Evolutionary conservation across 2,329 filamentous ascomycete species (phyloP).

Genomic region (Waltergamsia citrina): DNA sequence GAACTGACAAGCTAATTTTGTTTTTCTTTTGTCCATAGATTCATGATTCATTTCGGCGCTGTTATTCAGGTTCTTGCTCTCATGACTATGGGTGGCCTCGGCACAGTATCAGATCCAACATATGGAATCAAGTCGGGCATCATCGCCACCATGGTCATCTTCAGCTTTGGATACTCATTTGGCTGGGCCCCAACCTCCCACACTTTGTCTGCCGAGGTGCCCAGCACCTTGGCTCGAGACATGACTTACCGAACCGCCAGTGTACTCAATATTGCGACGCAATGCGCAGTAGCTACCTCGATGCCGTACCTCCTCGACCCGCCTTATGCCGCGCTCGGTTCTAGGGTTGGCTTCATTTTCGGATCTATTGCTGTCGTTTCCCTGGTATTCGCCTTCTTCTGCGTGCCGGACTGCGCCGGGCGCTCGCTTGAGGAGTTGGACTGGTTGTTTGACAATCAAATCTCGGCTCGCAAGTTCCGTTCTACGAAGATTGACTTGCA

Average conservation of each 20-base stretch:
- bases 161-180: slow-evolving; percentile 16
- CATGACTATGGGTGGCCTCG: slow-evolving; percentile 26
- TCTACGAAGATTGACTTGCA: too few relatives aligned
- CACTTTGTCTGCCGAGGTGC: slow-evolving; percentile 23
- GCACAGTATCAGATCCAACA: slow-evolving; percentile 11
- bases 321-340: slow-evolving; percentile 20
- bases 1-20: too few relatives aligned
- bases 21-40: too few relatives aligned
- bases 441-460: not conserved
- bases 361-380: slow-evolving; percentile 14
- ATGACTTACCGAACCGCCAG: slow-evolving; percentile 17
- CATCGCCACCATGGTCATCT: slow-evolving; percentile 21
- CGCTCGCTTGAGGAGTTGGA: slow-evolving; percentile 1
- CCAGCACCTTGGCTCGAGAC: slow-evolving; percentile 19
- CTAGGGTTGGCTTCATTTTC: slow-evolving; percentile 24
- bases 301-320: slow-evolving; percentile 25
- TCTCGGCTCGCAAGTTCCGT: not conserved
- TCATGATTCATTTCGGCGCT: too few relatives aligned
- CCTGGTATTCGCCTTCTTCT: slow-evolving; percentile 14
- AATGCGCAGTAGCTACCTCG: slow-evolving; percentile 18
- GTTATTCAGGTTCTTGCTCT: slow-evolving; percentile 16
- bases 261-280: slow-evolving; percentile 15
- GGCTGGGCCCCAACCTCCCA: slow-evolving; percentile 24
- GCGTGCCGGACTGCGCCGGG: slow-evolving; percentile 23
- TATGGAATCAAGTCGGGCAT: slow-evolving; percentile 14